phyloP scores from a whole-genome alignment of 306 rosid species.

The Malus fusca region DNA sequence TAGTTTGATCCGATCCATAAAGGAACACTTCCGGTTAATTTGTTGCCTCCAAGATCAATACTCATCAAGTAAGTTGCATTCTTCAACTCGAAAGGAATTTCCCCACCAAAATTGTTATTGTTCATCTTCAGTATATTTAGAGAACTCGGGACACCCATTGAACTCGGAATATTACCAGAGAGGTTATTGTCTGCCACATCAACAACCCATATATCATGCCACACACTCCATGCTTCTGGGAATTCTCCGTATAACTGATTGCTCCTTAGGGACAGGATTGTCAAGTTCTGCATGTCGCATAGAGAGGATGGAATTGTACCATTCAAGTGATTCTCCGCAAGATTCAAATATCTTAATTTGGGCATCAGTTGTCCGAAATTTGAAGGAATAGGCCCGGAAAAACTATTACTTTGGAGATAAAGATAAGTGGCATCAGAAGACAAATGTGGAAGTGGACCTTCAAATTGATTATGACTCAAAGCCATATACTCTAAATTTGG shows the following conservation, averaged over 20 bases:
- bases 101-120: neutral
- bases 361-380: neutral
- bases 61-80: neutral
- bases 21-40: neutral
- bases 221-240: neutral
- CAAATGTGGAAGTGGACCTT: neutral
- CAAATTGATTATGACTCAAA: neutral
- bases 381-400: neutral
- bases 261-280: neutral
- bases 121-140: neutral
- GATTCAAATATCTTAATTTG: neutral
- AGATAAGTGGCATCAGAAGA: neutral
- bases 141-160: neutral
- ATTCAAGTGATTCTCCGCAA: neutral
- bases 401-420: neutral
- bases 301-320: neutral
- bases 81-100: neutral
- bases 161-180: neutral
- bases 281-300: neutral
- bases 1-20: neutral
- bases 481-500: neutral
- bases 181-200: neutral
- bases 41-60: neutral
- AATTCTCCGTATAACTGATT: neutral
- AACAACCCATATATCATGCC: fast-evolving